A percentile compares a stretch with the other conserved stretches of the same genome.
Conservation (phyloP, 768 basidiomycete species). For the Collybia sordida region DNA sequence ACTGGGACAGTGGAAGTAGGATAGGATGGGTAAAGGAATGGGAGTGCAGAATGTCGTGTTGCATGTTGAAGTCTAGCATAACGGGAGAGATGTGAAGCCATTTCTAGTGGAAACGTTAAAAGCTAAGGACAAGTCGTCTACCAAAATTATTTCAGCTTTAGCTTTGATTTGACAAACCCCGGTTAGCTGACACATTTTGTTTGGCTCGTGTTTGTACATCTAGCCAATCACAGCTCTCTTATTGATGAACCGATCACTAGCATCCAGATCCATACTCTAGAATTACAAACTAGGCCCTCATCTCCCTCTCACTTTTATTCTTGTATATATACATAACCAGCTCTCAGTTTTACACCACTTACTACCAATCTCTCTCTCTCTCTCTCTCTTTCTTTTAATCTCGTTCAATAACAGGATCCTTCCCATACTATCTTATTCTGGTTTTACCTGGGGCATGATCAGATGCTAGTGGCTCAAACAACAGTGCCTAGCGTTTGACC, state of each 20-base stretch:
- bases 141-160: not conserved
- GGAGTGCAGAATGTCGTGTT: constrained; percentile 27
- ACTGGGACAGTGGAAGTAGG: constrained; percentile 31
- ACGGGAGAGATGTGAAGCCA: constrained; percentile 28
- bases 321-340: no score
- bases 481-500: no score
- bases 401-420: no score
- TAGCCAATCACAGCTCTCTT: constrained; percentile 16
- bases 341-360: no score
- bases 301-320: no score
- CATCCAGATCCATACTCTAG: not conserved
- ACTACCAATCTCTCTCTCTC: no score
- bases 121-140: not conserved
- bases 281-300: not conserved
- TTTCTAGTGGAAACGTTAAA: constrained; percentile 5
- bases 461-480: no score
- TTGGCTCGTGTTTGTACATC: constrained; percentile 6
- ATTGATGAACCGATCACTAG: constrained; percentile 5
- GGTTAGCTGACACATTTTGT: constrained; percentile 15
- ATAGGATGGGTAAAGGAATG: constrained; percentile 31
- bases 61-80: constrained; percentile 29
- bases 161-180: not conserved
- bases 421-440: no score
- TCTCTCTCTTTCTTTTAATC: no score
- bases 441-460: no score